Evolutionary conservation across 306 rosid species (phyloP), one percentile per base, ranked within the genome.

Genomic region (Vigna unguiculata): DNA sequence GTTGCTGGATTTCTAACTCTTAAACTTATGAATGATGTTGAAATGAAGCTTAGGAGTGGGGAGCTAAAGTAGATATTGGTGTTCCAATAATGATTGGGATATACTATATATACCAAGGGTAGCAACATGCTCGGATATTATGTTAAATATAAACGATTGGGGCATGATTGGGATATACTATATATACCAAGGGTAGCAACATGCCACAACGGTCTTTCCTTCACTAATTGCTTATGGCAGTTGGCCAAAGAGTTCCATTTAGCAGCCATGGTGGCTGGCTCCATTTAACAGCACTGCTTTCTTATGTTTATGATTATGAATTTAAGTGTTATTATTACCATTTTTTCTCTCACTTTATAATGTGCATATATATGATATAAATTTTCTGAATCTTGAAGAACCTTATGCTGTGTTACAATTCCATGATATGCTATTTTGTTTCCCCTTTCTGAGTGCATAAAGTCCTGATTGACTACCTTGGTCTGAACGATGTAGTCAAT

Each of bases 401-500:
- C 21, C 30, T 20, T 20, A 9, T 54, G 60, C 30, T 54, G 12
- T 11, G 3, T 54, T 21, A 54, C 8, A 24, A 20, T n/a, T n/a
- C 22, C 22, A n/a, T 2, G 13, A 43, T 19, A 2, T 52, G 20
- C 4, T 2, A 6, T 54, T 54, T 14, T 22, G 61, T 22, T 21
- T 54, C 61, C 22, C 61, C 32, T 54, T 54, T 13, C 7, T 0
- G 61, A 4, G 16, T 3, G 1, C 24, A 6, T 54, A 22, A 11
- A 54, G 21, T 11, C 32, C 24, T 0, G 5, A 21, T 15, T 54
- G 61, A 21, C 16, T 54, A 54, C 61, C 61, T 22, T 54, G 58
- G 19, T 52, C 54, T 55, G 65, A 24, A 58, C 60, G 30, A 69
- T 69, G 45, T 38, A n/a, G 46, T 78, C 55, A 70, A 25, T 22